Percentiles rank a stretch among this genome's conserved stretches.
These are phyloP conservation scores for Mucor plumbeus DNA, from an alignment of 371 early-diverging fungal genomes.

Conservation along the genomic window DNA sequence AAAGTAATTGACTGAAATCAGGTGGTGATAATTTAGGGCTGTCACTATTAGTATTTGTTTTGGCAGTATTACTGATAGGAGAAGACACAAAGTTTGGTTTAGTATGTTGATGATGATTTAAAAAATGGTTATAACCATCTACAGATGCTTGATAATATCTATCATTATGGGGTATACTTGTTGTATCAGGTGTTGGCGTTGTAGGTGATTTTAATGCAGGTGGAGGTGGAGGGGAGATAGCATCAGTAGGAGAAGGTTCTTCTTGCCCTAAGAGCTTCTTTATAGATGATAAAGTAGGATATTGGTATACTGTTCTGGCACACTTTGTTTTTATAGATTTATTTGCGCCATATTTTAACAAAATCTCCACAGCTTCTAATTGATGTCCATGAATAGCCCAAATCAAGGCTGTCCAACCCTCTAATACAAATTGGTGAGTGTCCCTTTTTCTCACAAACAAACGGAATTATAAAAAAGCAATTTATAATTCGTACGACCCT, in stretches of 20 bases:
- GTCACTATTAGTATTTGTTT: neutral
- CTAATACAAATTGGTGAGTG: constrained; percentile 35
- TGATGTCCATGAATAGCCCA: constrained; percentile 89
- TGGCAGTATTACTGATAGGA: neutral
- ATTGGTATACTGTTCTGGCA: constrained; percentile 76
- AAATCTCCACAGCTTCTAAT: constrained; percentile 60
- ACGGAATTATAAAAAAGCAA: constrained; percentile 13
- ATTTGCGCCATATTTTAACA: constrained; percentile 77
- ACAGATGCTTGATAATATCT: constrained; percentile 32
- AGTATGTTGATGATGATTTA: constrained; percentile 24
- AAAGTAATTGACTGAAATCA: constrained; percentile 16
- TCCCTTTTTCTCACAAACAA: constrained; percentile 6
- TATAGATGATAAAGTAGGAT: constrained; percentile 51
- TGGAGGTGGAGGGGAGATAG: neutral
- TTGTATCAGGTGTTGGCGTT: neutral
- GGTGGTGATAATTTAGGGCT: constrained; percentile 7
- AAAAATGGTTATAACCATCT: constrained; percentile 32
- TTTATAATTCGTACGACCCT: constrained; percentile 1
- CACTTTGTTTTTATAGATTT: constrained; percentile 58
- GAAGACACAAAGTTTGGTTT: constrained; percentile 13
- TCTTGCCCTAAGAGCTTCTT: constrained; percentile 28
- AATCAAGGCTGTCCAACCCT: constrained; percentile 92
- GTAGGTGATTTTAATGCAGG: neutral
- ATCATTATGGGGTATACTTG: constrained; percentile 14
- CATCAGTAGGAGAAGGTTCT: neutral